Percentiles rank a stretch among this genome's conserved stretches.
Conservation (phyloP, 257 asterid species). For the Ilex aquifolium region DNA sequence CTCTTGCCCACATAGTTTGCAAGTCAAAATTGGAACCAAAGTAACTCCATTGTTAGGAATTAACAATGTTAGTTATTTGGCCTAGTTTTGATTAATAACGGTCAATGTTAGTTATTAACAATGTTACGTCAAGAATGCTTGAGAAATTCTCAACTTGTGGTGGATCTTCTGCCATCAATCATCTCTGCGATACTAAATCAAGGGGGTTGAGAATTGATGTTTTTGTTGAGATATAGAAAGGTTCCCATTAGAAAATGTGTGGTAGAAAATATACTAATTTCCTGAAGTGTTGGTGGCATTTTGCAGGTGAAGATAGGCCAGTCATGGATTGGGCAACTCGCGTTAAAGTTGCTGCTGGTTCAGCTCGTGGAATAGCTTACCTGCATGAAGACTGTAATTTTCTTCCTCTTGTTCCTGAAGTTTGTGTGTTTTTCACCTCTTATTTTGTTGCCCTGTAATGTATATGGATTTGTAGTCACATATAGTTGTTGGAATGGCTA, state of each 20-base stretch:
- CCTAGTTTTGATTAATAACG: background rate
- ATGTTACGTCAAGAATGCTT: background rate
- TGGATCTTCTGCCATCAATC: too few relatives aligned
- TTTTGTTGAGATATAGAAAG: background rate
- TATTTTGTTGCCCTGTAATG: background rate
- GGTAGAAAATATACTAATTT: background rate
- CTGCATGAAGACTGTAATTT: constrained; percentile 88
- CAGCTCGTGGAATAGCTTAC: constrained; percentile 89
- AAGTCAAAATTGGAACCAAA: constrained; percentile 5
- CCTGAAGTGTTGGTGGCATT: background rate
- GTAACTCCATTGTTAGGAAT: constrained; percentile 1
- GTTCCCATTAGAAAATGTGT: too few relatives aligned
- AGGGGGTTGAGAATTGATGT: background rate
- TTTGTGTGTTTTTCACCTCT: background rate
- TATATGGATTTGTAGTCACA: background rate
- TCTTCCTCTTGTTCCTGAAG: background rate
- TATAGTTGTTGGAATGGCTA: too few relatives aligned
- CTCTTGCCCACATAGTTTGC: constrained; percentile 7
- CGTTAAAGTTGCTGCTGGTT: constrained; percentile 84
- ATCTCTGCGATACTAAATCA: background rate
- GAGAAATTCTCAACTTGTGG: too few relatives aligned
- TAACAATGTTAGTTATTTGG: background rate
- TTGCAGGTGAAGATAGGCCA: constrained; percentile 40
- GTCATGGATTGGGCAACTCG: constrained; percentile 79
- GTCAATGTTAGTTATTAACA: too few relatives aligned